Percentiles rank a stretch among this genome's conserved stretches.
These are phyloP conservation scores for Coccomyxa subellipsoidea DNA, from an alignment of 163 green algal genomes.

Conservation along the genomic window DNA sequence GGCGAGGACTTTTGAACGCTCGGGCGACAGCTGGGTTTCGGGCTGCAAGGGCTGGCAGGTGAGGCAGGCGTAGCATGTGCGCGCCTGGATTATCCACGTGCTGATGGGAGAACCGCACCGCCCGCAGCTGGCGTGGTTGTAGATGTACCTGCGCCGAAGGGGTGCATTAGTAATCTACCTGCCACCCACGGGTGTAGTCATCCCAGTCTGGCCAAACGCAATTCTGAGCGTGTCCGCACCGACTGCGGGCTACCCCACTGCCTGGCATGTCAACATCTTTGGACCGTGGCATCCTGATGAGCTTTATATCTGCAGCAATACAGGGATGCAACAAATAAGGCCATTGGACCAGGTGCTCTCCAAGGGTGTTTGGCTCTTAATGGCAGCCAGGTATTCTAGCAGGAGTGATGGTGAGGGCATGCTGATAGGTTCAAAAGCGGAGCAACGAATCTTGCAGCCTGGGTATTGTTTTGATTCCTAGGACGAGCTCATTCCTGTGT, in stretches of 20 bases:
- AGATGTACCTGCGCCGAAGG: conserved; percentile 59
- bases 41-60: conserved; percentile 68
- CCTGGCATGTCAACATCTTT: too few relatives aligned
- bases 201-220: too few relatives aligned
- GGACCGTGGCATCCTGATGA: too few relatives aligned
- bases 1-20: conserved; percentile 33
- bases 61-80: conserved; percentile 71
- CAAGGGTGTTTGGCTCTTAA: too few relatives aligned
- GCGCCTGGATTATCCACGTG: conserved; percentile 72
- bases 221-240: not conserved
- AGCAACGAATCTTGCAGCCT: too few relatives aligned
- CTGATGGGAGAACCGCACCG: conserved; percentile 54
- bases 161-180: not conserved
- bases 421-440: too few relatives aligned
- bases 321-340: too few relatives aligned
- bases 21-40: conserved; percentile 21
- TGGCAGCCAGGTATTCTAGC: too few relatives aligned
- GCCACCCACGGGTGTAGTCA: too few relatives aligned
- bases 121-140: conserved; percentile 76
- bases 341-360: too few relatives aligned
- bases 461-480: not conserved
- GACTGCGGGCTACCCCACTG: not conserved
- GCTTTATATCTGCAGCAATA: too few relatives aligned
- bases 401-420: too few relatives aligned
- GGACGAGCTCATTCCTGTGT: not conserved